Evolutionary conservation across 495 filamentous ascomycete species (phyloP).

Genomic region (Hypoxylon cercidicola): DNA sequence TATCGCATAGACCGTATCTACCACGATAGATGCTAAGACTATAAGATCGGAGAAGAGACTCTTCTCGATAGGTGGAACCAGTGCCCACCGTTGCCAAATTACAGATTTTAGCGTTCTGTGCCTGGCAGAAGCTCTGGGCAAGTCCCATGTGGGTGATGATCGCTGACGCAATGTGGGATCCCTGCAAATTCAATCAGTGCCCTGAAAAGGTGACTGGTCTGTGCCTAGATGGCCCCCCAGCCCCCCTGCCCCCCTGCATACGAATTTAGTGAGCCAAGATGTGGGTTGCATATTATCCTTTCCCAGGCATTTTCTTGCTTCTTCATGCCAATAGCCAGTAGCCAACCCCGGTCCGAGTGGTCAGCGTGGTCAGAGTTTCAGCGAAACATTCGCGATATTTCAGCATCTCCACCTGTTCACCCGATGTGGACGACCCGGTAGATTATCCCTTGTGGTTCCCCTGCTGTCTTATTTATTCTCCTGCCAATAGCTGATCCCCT

Average conservation of each 20-base stretch:
- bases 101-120: constrained; percentile 26
- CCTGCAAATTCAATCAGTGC: constrained; percentile 27
- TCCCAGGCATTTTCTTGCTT: neutral
- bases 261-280: constrained; percentile 26
- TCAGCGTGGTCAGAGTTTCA: neutral
- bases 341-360: too few species aligned
- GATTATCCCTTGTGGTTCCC: constrained; percentile 18
- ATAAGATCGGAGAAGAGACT: neutral
- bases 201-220: constrained; percentile 8
- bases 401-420: constrained; percentile 30
- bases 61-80: constrained; percentile 1
- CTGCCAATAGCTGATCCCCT: constrained; percentile 31
- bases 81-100: constrained; percentile 25
- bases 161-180: constrained; percentile 43
- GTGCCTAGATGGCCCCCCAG: too few species aligned
- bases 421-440: constrained; percentile 31
- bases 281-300: neutral
- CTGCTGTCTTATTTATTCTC: constrained; percentile 31
- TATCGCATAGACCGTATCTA: too few species aligned
- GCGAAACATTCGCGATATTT: constrained; percentile 31
- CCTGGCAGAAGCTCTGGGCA: constrained; percentile 22
- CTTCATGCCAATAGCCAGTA: neutral
- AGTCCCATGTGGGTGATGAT: constrained; percentile 14
- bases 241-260: constrained; percentile 43
- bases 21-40: too few species aligned